phyloP scores from a whole-genome alignment of 2,329 filamentous ascomycete species.

The Fusarium xylarioides region DNA sequence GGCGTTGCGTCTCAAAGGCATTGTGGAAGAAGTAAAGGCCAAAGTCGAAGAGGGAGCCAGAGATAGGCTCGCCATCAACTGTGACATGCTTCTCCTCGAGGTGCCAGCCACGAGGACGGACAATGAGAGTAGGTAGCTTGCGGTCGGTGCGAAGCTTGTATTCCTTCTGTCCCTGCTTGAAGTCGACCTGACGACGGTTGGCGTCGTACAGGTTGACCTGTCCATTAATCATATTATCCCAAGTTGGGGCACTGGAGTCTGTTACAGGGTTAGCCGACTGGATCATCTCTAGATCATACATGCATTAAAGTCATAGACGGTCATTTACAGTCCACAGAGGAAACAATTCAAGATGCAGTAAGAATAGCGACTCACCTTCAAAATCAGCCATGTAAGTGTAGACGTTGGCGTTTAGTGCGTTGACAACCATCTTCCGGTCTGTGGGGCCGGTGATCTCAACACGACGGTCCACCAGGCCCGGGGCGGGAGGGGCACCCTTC shows the following conservation, averaged over 20 bases:
- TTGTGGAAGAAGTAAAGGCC: conserved; percentile 99
- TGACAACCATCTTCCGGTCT: conserved; percentile 99
- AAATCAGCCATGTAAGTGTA: conserved; percentile 99
- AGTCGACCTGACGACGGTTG: conserved; percentile 92
- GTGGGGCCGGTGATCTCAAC: conserved; percentile 98
- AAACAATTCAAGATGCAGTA: no score
- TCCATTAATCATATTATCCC: conserved; percentile 99
- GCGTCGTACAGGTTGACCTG: conserved; percentile 98
- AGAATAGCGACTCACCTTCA: conserved; percentile 71
- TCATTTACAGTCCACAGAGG: not conserved
- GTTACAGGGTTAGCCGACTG: conserved; percentile 22
- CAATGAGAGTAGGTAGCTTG: conserved; percentile 86
- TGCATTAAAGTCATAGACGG: not conserved
- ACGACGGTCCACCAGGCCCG: conserved; percentile 89
- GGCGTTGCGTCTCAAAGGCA: conserved; percentile 84
- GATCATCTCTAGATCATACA: not conserved
- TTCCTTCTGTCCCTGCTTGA: conserved; percentile 93
- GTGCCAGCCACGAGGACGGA: conserved; percentile 96
- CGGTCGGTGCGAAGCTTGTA: conserved; percentile 97
- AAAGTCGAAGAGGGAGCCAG: conserved; percentile 93
- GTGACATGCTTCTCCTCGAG: conserved; percentile 98
- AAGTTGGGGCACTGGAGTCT: conserved; percentile 96
- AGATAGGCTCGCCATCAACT: conserved; percentile 93
- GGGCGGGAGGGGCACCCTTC: conserved; percentile 91
- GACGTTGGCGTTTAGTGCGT: conserved; percentile 93